A percentile compares a stretch with the other conserved stretches of the same genome.
Evolutionary conservation across 2,329 filamentous ascomycete genomes (phyloP).

Genomic region (Rhinocladiella mackenziei): DNA sequence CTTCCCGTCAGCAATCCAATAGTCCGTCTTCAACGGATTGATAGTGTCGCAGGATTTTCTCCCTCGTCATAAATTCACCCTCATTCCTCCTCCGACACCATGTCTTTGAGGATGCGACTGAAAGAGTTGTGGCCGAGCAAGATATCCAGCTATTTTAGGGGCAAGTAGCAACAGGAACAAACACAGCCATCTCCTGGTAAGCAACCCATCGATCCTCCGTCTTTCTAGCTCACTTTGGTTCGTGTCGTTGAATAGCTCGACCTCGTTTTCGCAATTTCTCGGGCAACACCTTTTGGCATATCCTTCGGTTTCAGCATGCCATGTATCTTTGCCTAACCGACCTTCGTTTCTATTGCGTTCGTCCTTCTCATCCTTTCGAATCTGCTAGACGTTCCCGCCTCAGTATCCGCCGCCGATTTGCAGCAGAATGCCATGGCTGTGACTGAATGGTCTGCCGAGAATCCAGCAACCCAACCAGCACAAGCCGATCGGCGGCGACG

Average conservation of each 20-base stretch:
- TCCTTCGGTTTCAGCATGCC: too few species aligned
- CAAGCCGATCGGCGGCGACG: neutral
- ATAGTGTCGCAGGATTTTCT: neutral
- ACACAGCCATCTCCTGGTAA: too few species aligned
- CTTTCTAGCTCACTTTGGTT: too few species aligned
- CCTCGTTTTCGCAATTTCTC: too few species aligned
- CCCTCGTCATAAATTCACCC: neutral
- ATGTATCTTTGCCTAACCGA: neutral
- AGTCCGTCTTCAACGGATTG: neutral
- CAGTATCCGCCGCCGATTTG: neutral
- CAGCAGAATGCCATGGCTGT: neutral
- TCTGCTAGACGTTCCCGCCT: neutral
- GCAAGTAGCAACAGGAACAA: neutral
- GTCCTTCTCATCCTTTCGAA: conserved; percentile 2
- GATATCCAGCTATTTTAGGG: conserved; percentile 1
- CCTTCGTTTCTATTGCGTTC: neutral
- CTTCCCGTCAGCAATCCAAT: neutral
- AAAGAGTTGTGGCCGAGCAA: conserved; percentile 5
- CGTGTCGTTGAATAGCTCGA: too few species aligned
- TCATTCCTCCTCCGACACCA: neutral
- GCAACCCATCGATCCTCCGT: too few species aligned
- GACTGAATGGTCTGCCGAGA: neutral
- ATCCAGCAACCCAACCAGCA: neutral
- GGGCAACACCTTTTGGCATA: too few species aligned
- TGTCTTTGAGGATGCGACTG: conserved; percentile 7